Conservation (phyloP, 345 rosid species). For the Heritiera fomes region DNA sequence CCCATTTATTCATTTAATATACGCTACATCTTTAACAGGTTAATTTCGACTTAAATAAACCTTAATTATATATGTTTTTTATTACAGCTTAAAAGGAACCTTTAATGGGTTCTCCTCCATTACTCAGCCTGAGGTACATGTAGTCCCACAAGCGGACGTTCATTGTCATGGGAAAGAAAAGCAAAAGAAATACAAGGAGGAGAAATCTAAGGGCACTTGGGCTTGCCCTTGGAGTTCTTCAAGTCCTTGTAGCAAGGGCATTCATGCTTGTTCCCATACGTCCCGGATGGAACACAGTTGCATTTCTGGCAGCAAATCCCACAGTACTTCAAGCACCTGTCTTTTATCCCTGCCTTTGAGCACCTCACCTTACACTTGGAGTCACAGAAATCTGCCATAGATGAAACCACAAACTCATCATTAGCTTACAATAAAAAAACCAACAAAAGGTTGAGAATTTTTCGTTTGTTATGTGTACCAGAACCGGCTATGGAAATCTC, state of each 20-base stretch:
- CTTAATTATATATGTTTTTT: background rate
- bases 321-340: constrained; percentile 78
- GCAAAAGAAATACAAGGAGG: background rate
- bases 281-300: constrained; percentile 88
- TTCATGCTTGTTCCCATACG: constrained; percentile 72
- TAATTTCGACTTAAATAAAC: background rate
- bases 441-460: background rate
- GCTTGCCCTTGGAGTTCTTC: constrained; percentile 68
- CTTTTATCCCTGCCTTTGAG: constrained; percentile 61
- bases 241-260: constrained; percentile 76
- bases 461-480: constrained; percentile 29
- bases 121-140: background rate
- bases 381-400: constrained; percentile 40
- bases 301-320: constrained; percentile 80
- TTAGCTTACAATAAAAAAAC: background rate
- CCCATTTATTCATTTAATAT: background rate
- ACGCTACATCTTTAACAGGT: background rate
- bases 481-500: constrained; percentile 49
- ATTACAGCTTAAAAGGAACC: background rate
- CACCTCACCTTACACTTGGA: constrained; percentile 75
- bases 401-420: background rate
- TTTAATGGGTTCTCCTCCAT: background rate
- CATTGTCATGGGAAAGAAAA: background rate
- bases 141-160: background rate
- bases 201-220: constrained; percentile 69